These are phyloP conservation scores for Myriosclerotinia scirpicola DNA, from an alignment of 2,329 filamentous ascomycete genomes.

Conservation along the genomic window DNA sequence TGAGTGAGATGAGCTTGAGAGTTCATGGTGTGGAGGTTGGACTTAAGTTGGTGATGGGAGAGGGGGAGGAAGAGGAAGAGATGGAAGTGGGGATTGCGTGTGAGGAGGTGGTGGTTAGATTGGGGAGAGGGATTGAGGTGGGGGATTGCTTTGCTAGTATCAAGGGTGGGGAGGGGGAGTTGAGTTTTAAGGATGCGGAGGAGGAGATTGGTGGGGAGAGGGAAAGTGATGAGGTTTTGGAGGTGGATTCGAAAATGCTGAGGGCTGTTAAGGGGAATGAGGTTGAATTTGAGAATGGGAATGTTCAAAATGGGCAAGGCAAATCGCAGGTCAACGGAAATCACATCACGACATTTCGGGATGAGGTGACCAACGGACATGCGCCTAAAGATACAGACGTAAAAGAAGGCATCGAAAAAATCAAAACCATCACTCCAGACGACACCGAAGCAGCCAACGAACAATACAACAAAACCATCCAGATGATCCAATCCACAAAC, in stretches of 20 bases:
- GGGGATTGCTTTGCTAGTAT: conserved; percentile 55
- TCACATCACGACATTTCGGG: conserved; percentile 21
- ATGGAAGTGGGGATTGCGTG: conserved; percentile 53
- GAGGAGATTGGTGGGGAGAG: conserved; percentile 19
- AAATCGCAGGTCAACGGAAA: conserved; percentile 8
- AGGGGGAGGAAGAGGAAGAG: conserved; percentile 43
- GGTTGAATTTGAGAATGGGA: conserved; percentile 26
- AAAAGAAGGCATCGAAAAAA: conserved; percentile 42
- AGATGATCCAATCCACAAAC: conserved; percentile 44
- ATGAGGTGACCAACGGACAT: conserved; percentile 44
- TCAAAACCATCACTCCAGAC: conserved; percentile 44
- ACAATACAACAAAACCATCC: conserved; percentile 46
- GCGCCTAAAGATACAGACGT: conserved; percentile 43
- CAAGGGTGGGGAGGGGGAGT: conserved; percentile 45
- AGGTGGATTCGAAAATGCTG: conserved; percentile 48
- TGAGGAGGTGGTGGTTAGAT: conserved; percentile 49
- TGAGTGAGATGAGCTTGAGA: conserved; percentile 50
- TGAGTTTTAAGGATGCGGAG: conserved; percentile 25
- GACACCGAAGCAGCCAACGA: conserved; percentile 47
- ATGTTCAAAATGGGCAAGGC: conserved; percentile 26
- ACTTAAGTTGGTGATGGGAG: conserved; percentile 51
- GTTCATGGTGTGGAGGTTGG: conserved; percentile 55
- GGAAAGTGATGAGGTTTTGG: conserved; percentile 45
- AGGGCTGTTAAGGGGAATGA: conserved; percentile 43
- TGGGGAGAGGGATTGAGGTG: conserved; percentile 53